A percentile compares a stretch with the other conserved stretches of the same genome.
These are phyloP conservation scores for Leptographium radiaticola DNA, from an alignment of 2,329 filamentous ascomycete species.

Conservation along the genomic window DNA sequence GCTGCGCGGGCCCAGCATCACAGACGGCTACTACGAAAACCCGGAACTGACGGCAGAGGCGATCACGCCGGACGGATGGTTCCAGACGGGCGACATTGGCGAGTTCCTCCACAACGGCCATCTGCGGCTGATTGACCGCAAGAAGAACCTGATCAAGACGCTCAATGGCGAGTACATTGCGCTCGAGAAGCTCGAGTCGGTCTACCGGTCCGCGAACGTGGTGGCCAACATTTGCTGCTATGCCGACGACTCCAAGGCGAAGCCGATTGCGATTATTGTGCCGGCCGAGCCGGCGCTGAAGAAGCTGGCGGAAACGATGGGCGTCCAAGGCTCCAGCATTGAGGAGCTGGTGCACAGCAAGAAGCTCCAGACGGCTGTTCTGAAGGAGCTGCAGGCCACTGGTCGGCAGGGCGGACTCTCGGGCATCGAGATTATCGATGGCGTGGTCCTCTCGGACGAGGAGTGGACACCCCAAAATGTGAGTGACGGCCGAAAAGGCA, in stretches of 20 bases:
- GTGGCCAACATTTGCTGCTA: constrained; percentile 45
- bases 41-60: constrained; percentile 60
- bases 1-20: constrained; percentile 66
- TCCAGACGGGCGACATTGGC: constrained; percentile 77
- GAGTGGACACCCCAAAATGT: constrained; percentile 68
- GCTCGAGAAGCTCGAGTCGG: constrained; percentile 54
- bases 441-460: constrained; percentile 57
- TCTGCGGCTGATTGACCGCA: constrained; percentile 65
- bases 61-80: constrained; percentile 66
- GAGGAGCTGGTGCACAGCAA: constrained; percentile 57
- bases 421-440: constrained; percentile 58
- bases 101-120: constrained; percentile 63
- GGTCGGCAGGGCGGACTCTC: constrained; percentile 49
- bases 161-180: constrained; percentile 74
- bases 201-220: constrained; percentile 36
- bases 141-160: constrained; percentile 83
- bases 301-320: constrained; percentile 32
- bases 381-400: constrained; percentile 49
- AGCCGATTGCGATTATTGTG: constrained; percentile 43
- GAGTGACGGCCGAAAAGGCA: constrained; percentile 21
- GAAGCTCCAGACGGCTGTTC: constrained; percentile 49
- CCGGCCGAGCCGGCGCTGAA: constrained; percentile 41
- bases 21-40: constrained; percentile 63
- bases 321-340: constrained; percentile 37
- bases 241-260: constrained; percentile 34